Evolutionary conservation across 2,329 filamentous ascomycete species (phyloP), one percentile per base, ranked within the genome.

Genomic region (Colletotrichum lupini): DNA sequence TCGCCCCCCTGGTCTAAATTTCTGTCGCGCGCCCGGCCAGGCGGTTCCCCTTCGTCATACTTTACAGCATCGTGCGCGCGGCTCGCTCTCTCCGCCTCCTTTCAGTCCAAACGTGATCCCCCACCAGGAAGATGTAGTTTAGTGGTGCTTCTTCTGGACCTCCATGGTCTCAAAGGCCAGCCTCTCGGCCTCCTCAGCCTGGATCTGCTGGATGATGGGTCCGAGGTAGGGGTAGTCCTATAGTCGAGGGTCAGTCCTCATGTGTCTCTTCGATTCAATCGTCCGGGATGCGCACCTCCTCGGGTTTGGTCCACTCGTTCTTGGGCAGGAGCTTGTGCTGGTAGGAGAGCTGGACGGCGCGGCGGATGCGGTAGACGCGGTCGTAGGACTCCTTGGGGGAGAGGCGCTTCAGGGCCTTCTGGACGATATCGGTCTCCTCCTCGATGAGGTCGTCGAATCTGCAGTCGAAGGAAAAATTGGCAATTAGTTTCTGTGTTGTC

Each of bases 381-480:
- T 99, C 97, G 87, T 98, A 98, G 80, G 92, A 90, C 83, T 97
- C 94, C 89, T 97, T 94, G 80, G 94, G 90, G 72, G 94, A 91
- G 75, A 99, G 93, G 83, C 97, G 95, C 90, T 94, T 94, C 81
- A 99, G 90, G 76, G 97, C 97, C 79, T 92, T 90, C 85, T 97
- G 93, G 80, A 98, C 95, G 72, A 89, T 86, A 80, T 97, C 94
- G 88, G 90, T 93, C 88, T 99, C 97, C 86, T 99, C 97, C 83
- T 94, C 91, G 83, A 98, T 94, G 83, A 99, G 87, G 84, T 99
- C 97, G 86, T 99, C 97, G 89, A 92, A 92, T 85, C 97, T 98
- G 82, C 68, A 62, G 32, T 6, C 22, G 52, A 26, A 19, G 16
- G 14, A 22, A 37, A 32, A 11, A 24, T 9, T 16, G 42, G 24